These are phyloP conservation scores for Podaxis mareebaensis DNA, from an alignment of 768 basidiomycete species.

Conservation along the genomic window DNA sequence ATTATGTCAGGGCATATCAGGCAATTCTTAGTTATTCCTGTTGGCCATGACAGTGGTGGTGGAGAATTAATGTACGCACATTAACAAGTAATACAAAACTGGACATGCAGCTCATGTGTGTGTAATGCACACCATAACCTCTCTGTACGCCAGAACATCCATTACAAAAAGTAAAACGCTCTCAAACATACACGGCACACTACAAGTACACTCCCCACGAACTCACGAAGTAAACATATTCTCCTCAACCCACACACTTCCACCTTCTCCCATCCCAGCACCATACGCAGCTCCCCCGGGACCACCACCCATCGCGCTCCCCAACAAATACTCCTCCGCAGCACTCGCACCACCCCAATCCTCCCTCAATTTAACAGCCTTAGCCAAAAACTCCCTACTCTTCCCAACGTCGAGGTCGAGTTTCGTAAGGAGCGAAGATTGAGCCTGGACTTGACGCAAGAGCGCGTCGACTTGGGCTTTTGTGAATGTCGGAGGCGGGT, in stretches of 20 bases:
- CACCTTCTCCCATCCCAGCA: background rate
- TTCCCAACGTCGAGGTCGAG: constrained; percentile 59
- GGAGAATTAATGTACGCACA: no score
- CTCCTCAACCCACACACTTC: constrained; percentile 10
- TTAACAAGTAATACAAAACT: no score
- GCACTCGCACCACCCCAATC: constrained; percentile 16
- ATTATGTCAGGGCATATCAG: no score
- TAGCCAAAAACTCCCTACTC: constrained; percentile 72
- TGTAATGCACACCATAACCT: no score
- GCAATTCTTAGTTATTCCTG: no score
- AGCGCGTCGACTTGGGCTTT: constrained; percentile 62
- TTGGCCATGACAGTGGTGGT: no score
- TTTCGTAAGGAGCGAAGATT: constrained; percentile 44
- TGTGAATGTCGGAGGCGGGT: constrained; percentile 58
- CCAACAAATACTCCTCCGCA: constrained; percentile 5
- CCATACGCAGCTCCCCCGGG: background rate
- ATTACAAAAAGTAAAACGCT: no score
- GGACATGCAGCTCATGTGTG: no score
- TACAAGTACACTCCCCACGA: background rate
- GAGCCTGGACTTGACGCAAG: constrained; percentile 55
- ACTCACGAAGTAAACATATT: background rate
- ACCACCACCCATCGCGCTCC: background rate
- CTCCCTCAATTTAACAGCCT: constrained; percentile 39
- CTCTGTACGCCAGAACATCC: no score
- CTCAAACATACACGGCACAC: no score